Evolutionary conservation across 2,329 filamentous ascomycete species (phyloP).

Genomic region (Exophiala sp.): DNA sequence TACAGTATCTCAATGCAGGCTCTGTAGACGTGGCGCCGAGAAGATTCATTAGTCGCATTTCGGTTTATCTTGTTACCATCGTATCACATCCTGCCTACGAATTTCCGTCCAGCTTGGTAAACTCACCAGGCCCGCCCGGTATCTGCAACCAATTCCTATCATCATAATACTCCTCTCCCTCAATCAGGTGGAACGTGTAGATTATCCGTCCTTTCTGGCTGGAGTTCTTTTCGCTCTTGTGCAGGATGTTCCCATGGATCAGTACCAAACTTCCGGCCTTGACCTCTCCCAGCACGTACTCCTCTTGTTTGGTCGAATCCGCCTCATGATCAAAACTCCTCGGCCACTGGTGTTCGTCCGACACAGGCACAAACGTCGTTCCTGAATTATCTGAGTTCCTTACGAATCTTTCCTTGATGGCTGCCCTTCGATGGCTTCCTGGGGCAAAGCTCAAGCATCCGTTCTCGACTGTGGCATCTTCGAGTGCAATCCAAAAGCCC

Average conservation of each 20-base stretch:
- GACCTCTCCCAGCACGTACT: slow-evolving; percentile 79
- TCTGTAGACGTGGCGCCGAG: too few species aligned
- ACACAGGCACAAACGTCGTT: slow-evolving; percentile 58
- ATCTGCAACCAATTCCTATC: slow-evolving; percentile 91
- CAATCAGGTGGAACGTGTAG: slow-evolving; percentile 97
- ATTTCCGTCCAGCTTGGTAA: slow-evolving; percentile 59
- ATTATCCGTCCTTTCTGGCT: slow-evolving; percentile 86
- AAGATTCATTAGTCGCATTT: too few species aligned
- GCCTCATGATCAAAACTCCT: slow-evolving; percentile 45
- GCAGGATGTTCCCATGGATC: slow-evolving; percentile 92
- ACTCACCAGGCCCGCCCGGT: slow-evolving; percentile 69
- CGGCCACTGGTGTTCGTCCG: slow-evolving; percentile 67
- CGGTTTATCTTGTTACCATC: too few species aligned
- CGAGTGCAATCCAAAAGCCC: slow-evolving; percentile 95
- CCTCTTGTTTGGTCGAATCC: slow-evolving; percentile 40
- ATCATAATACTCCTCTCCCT: slow-evolving; percentile 77
- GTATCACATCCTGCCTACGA: background rate
- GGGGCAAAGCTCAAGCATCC: slow-evolving; percentile 84
- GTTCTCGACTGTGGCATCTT: slow-evolving; percentile 83
- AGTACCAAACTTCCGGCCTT: slow-evolving; percentile 86
- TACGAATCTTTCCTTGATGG: slow-evolving; percentile 72
- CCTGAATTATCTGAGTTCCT: slow-evolving; percentile 53
- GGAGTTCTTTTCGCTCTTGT: slow-evolving; percentile 92
- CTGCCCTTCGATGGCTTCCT: slow-evolving; percentile 73
- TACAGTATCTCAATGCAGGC: too few species aligned